These are phyloP conservation scores for Fusarium odoratissimum DNA, from an alignment of 2,329 filamentous ascomycete species.

Conservation along the genomic window DNA sequence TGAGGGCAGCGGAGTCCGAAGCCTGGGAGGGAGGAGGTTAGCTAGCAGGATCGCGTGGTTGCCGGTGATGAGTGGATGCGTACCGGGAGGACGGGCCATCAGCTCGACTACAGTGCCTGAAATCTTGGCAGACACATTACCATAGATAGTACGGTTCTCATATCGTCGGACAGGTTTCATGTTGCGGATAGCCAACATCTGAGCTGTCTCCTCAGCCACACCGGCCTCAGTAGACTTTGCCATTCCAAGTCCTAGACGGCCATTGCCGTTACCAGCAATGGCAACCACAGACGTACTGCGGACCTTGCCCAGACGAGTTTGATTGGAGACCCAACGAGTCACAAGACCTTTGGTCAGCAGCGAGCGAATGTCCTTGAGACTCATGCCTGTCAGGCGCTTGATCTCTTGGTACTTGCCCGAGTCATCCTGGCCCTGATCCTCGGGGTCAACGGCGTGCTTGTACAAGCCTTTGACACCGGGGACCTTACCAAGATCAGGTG, in stretches of 20 bases:
- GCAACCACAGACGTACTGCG: slow-evolving; percentile 78
- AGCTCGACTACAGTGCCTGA: slow-evolving; percentile 88
- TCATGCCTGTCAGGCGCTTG: slow-evolving; percentile 67
- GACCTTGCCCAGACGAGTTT: slow-evolving; percentile 97
- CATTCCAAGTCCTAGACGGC: slow-evolving; percentile 87
- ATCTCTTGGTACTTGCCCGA: slow-evolving; percentile 62
- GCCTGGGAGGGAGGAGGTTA: slow-evolving; percentile 64
- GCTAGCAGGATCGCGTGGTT: slow-evolving; percentile 10
- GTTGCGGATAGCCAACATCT: slow-evolving; percentile 85
- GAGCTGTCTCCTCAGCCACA: slow-evolving; percentile 77
- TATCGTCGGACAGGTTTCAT: slow-evolving; percentile 94
- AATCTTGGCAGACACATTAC: slow-evolving; percentile 84
- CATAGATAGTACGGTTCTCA: slow-evolving; percentile 91
- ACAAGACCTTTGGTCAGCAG: slow-evolving; percentile 80
- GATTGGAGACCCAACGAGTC: slow-evolving; percentile 81
- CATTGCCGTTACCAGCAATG: slow-evolving; percentile 88
- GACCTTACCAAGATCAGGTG: slow-evolving; percentile 63
- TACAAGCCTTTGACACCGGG: slow-evolving; percentile 64
- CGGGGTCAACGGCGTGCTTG: slow-evolving; percentile 60
- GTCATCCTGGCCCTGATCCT: slow-evolving; percentile 63
- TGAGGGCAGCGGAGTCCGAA: slow-evolving; percentile 94
- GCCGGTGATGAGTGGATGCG: slow-evolving; percentile 45
- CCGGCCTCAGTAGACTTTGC: slow-evolving; percentile 83
- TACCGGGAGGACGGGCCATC: slow-evolving; percentile 88
- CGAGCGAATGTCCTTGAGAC: slow-evolving; percentile 61